Base-by-base conservation (phyloP, 768 basidiomycete genomes). In the Kwoniella bestiolae region DNA sequence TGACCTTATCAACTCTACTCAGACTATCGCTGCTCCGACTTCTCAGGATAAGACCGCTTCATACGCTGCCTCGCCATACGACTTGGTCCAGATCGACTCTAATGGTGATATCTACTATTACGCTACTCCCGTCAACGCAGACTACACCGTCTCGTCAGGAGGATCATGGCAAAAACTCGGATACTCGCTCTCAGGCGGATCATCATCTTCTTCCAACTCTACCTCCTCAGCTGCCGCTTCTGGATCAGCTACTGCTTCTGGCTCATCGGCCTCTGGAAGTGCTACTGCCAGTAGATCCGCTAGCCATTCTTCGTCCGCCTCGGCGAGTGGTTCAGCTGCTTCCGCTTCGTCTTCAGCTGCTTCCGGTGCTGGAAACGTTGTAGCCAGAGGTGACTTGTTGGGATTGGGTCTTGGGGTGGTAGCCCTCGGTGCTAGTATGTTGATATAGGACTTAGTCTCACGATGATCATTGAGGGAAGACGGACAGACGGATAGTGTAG, bases 1-100 rank as follows among this genome's bases (percentile, higher is more conserved):
- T 31, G 32, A 60, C 31, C 67, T 74, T 51, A 78, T 82, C 77
- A 82, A 82, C 74, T 63, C 78, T 2, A 82, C 81, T n/a, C 79
- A 81, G 55, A 73, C 65, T 28, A 72, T 82, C 29, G 71, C 79
- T 6, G 76, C 80, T 25, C 80, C 80, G 0, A 60, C 79, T 14
- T 61, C 68, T 5, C 59, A 77, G 50, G 81, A 82, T 61, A 60
- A 66, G 31, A 31, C 61, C 0, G 70, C 81, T 3, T 67, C 75
- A 8, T 82, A 80, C 66, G 79, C 79, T 21, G 79, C 81, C 2
- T 80, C 78, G 3, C 65, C 68, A 23, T 66, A 57, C 11, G 67
- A 68, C 18, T 69, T 82, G 49, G 81, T 79, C 14, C 80, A 80
- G 55, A 70, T 82, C 44, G 70, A 66, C 55, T 68, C 75, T 23